Base-by-base conservation (phyloP, 2,329 filamentous ascomycete genomes). In the Colletotrichum somersetense region DNA sequence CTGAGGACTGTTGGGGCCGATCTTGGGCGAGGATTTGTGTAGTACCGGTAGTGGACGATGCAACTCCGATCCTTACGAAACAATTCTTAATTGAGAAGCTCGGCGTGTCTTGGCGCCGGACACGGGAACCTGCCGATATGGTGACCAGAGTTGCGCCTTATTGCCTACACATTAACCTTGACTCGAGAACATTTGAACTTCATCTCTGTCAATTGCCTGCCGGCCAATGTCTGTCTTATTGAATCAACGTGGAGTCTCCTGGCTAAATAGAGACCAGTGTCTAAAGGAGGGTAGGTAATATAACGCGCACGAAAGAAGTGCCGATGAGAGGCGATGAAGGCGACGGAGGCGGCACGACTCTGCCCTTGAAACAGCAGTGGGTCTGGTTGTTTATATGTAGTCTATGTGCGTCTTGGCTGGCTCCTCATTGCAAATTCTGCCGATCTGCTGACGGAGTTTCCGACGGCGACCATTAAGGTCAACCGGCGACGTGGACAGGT, bases 1-100 rank as follows among this genome's bases (percentile, higher is more conserved):
- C 10, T 50, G 20, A 26, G 56, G 44, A 48, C 23, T 56, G 35
- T 42, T 33, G 38, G 64, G 48, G 48, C n/a, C 44, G 57, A 57
- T 62, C 56, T 58, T 67, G 64, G 33, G 56, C 42, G n/a, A 42
- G 23, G 55, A 58, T 42, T 30, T 3, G 4, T 30, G 30, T 5
- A 3, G 30, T 30, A 5, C 30, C 30, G 30, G 30, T 5, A 30
- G 64, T 50, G 67, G 58, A 58, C 38, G 33, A 68, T 71, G 68
- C 38, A 68, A 63, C 69, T 58, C 44, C 53, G 48, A 18, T 59
- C 69, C 58, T 52, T 38, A 71, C 38, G 38, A 46, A 46, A 30
- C 48, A 61, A 40, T 38, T n/a, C 30, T 30, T 18, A 7, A 16
- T 56, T 53, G 46, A 55, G 62, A 62, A 62, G 20, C 33, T n/a